These are phyloP conservation scores for Fusarium subglutinans DNA, from an alignment of 2,329 filamentous ascomycete species.

Conservation along the genomic window DNA sequence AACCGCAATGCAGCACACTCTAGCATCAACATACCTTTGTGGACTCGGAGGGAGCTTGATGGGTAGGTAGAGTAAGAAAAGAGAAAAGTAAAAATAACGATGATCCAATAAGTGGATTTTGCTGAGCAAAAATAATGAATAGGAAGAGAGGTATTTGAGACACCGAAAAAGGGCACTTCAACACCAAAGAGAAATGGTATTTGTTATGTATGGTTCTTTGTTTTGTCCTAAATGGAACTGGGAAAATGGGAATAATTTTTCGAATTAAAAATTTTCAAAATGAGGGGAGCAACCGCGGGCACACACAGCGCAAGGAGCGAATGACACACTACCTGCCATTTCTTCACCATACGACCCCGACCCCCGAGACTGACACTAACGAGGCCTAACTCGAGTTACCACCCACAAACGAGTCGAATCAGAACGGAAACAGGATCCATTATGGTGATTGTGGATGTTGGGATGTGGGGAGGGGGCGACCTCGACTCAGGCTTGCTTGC, in stretches of 20 bases:
- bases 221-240: constrained; percentile 13
- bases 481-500: constrained; percentile 3
- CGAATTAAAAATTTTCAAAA: constrained; percentile 41
- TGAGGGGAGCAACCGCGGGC: constrained; percentile 34
- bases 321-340: constrained; percentile 25
- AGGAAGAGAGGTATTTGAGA: constrained; percentile 3
- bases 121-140: neutral
- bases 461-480: constrained; percentile 31
- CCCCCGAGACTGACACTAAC: constrained; percentile 10
- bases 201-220: constrained; percentile 29
- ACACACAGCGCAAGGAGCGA: constrained; percentile 32
- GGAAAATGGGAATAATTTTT: constrained; percentile 30
- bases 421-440: constrained; percentile 2
- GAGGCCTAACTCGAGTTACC: constrained; percentile 7
- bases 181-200: constrained; percentile 14
- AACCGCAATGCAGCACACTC: constrained; percentile 28
- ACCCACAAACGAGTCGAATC: constrained; percentile 30
- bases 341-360: constrained; percentile 4
- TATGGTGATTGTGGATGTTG: constrained; percentile 16
- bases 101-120: constrained; percentile 29
- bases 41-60: constrained; percentile 33
- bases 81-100: constrained; percentile 8
- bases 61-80: constrained; percentile 14
- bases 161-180: constrained; percentile 13
- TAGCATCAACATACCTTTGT: constrained; percentile 33